Evolutionary conservation across 2,329 filamentous ascomycete genomes (phyloP).

Genomic region (Delphinella strobiligena): DNA sequence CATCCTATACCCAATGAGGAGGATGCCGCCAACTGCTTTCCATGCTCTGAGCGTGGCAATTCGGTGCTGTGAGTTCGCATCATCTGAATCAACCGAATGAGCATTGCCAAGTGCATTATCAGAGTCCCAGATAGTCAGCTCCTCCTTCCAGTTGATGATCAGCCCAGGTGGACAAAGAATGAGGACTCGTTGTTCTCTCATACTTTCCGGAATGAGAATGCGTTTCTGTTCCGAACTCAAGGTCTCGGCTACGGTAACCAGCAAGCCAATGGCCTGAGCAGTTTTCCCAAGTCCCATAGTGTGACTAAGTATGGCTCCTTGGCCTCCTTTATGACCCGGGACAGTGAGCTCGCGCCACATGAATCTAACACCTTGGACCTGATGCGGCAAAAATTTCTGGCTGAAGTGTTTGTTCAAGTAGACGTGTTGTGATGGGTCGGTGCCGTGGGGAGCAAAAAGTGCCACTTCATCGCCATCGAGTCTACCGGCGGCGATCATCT

Average conservation of each 20-base stretch:
- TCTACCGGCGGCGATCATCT: constrained; percentile 2
- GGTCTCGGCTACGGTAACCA: constrained; percentile 61
- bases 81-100: constrained; percentile 40
- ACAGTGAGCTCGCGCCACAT: constrained; percentile 76
- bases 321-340: constrained; percentile 27
- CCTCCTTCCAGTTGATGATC: constrained; percentile 72
- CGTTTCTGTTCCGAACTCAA: constrained; percentile 46
- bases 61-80: constrained; percentile 24
- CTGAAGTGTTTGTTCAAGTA: constrained; percentile 55
- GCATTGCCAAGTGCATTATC: constrained; percentile 42
- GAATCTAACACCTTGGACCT: constrained; percentile 71
- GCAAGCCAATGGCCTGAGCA: constrained; percentile 74
- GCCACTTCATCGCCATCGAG: constrained; percentile 1
- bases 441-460: constrained; percentile 1
- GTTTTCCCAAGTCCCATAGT: constrained; percentile 91
- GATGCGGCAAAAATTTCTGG: constrained; percentile 60
- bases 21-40: constrained; percentile 53
- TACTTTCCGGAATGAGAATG: constrained; percentile 50
- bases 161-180: constrained; percentile 65
- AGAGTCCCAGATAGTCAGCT: constrained; percentile 56
- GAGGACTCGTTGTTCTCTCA: constrained; percentile 39
- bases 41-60: constrained; percentile 42
- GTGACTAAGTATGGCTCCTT: constrained; percentile 75
- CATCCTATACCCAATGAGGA: constrained; percentile 66
- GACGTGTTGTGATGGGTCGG: constrained; percentile 39